Evolutionary conservation across 768 basidiomycete genomes (phyloP).

Genomic region (Sporobolomyces roseus): DNA sequence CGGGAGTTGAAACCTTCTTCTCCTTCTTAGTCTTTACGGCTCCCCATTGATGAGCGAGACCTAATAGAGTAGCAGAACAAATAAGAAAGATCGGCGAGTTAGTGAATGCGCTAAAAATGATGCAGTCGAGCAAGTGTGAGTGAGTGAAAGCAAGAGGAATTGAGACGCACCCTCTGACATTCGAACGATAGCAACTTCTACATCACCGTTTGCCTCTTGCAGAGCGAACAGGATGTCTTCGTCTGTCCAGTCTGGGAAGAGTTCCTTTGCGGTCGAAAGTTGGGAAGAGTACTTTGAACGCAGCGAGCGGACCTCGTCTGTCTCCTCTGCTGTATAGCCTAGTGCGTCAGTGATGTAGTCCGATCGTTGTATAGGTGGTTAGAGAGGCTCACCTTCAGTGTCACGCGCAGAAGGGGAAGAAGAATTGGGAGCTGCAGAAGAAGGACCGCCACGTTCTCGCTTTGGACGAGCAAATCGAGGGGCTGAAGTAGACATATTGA

Average conservation of each 20-base stretch:
- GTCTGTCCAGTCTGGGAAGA: constrained; percentile 43
- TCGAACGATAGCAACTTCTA: constrained; percentile 39
- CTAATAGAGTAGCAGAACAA: too few relatives aligned
- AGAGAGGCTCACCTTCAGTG: constrained; percentile 2
- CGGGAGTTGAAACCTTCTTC: constrained; percentile 36
- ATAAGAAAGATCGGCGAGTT: too few relatives aligned
- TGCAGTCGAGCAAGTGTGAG: too few relatives aligned
- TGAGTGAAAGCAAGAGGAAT: too few relatives aligned
- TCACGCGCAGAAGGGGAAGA: constrained; percentile 9
- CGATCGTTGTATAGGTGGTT: too few relatives aligned
- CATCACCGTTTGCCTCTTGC: constrained; percentile 41
- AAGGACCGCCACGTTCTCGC: constrained; percentile 22
- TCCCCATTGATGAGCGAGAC: constrained; percentile 41
- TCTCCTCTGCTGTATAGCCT: constrained; percentile 8
- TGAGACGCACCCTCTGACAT: constrained; percentile 38
- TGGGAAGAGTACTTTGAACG: constrained; percentile 35
- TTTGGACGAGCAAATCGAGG: constrained; percentile 30
- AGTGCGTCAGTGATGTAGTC: fast-evolving
- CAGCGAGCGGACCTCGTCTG: constrained; percentile 37
- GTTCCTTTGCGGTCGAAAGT: constrained; percentile 28
- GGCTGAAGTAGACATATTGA: constrained; percentile 14
- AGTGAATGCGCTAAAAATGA: too few relatives aligned
- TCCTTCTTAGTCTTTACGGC: constrained; percentile 42
- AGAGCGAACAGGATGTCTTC: constrained; percentile 39
- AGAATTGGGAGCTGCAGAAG: constrained; percentile 15